phyloP scores from a whole-genome alignment of 2,329 filamentous ascomycete species.

The Didymella pomorum region DNA sequence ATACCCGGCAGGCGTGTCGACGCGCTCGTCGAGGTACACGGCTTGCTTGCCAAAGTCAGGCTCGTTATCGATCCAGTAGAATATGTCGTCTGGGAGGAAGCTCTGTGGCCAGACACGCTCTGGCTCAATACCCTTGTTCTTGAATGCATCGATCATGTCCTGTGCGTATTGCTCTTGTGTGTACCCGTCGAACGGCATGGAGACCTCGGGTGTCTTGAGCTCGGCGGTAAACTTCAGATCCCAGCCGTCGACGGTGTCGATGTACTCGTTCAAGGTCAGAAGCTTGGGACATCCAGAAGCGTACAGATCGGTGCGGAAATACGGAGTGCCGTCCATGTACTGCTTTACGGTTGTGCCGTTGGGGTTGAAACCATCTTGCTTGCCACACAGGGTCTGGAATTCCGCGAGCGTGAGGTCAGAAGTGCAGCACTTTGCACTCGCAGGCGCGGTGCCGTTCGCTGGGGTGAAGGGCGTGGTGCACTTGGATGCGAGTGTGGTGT shows the following conservation, averaged over 20 bases:
- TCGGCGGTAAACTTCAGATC: conserved; percentile 59
- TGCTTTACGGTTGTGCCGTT: conserved; percentile 65
- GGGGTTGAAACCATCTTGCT: conserved; percentile 70
- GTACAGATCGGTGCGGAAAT: conserved; percentile 72
- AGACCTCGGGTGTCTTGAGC: conserved; percentile 70
- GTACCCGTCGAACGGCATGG: conserved; percentile 74
- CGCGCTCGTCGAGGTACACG: conserved; percentile 70
- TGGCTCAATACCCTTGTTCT: conserved; percentile 49
- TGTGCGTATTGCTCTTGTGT: conserved; percentile 71
- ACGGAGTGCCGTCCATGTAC: conserved; percentile 66
- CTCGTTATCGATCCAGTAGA: conserved; percentile 71
- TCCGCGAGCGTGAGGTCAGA: conserved; percentile 73
- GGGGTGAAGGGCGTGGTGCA: conserved; percentile 50
- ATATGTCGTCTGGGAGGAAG: conserved; percentile 69
- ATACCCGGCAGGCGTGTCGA: conserved; percentile 59
- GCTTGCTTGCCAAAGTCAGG: conserved; percentile 69
- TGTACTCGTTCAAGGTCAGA: conserved; percentile 68
- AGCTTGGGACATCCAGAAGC: conserved; percentile 67
- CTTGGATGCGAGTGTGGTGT: conserved; percentile 47
- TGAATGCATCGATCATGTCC: conserved; percentile 62
- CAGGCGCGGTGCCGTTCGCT: conserved; percentile 51
- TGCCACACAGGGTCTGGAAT: conserved; percentile 72
- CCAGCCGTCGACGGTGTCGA: conserved; percentile 66
- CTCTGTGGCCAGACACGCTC: conserved; percentile 64
- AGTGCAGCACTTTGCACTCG: conserved; percentile 73